phyloP scores from a whole-genome alignment of 2,329 filamentous ascomycete genomes.

The Penicillium vulpinum region DNA sequence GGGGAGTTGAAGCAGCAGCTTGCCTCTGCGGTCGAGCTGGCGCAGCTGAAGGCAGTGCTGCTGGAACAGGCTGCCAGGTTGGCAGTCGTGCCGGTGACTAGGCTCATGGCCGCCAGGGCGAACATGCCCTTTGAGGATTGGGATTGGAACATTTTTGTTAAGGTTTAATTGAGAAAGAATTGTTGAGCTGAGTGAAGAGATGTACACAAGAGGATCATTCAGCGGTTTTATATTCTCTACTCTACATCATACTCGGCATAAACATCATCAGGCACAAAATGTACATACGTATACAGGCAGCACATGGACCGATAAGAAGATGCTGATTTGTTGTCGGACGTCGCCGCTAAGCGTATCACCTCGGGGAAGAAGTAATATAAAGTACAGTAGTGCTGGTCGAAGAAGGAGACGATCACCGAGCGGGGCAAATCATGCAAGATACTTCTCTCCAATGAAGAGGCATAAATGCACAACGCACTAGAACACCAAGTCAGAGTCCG shows the following conservation, averaged over 20 bases:
- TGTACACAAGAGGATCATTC: neutral
- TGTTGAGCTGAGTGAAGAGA: neutral
- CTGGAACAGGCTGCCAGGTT: conserved; percentile 30
- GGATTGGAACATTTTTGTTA: conserved; percentile 1
- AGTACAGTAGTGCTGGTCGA: neutral
- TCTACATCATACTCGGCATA: neutral
- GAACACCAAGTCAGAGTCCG: neutral
- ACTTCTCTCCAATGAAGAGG: neutral
- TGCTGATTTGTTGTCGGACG: conserved; percentile 31
- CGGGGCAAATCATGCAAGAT: neutral
- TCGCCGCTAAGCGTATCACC: conserved; percentile 10
- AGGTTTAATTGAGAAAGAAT: neutral
- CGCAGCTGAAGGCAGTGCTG: conserved; percentile 54
- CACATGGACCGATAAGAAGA: conserved; percentile 31
- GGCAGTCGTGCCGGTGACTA: conserved; percentile 24
- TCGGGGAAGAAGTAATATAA: neutral
- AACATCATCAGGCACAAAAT: conserved; percentile 4
- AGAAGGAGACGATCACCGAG: conserved; percentile 9
- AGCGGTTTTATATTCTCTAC: neutral
- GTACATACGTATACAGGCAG: conserved; percentile 13
- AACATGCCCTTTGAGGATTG: conserved; percentile 22
- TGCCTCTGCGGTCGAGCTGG: conserved; percentile 52
- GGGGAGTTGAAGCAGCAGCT: conserved; percentile 62
- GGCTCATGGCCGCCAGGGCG: conserved; percentile 24
- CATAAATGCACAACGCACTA: neutral